phyloP scores from a whole-genome alignment of 2,329 filamentous ascomycete genomes.

The Mycocentrospora acerina region DNA sequence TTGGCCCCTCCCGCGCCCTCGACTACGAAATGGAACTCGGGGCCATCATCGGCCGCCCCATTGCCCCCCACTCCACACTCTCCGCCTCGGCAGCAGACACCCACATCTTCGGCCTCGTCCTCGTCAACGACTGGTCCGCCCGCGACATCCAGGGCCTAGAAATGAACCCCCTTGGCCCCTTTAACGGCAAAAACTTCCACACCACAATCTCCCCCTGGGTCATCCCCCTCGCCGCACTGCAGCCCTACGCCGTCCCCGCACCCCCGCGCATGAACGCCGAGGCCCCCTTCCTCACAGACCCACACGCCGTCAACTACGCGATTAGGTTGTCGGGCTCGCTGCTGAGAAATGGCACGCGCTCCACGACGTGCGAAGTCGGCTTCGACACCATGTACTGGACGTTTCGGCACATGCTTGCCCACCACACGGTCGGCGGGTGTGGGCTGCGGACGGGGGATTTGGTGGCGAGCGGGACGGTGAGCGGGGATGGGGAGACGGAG shows the following conservation, averaged over 20 bases:
- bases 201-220: constrained; percentile 65
- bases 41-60: constrained; percentile 46
- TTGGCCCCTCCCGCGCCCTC: constrained; percentile 43
- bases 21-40: constrained; percentile 56
- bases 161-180: constrained; percentile 62
- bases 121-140: constrained; percentile 65
- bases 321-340: constrained; percentile 27
- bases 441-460: constrained; percentile 47
- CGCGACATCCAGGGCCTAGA: constrained; percentile 64
- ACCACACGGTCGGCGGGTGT: constrained; percentile 47
- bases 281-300: constrained; percentile 27
- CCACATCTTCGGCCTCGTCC: constrained; percentile 63
- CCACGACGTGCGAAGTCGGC: constrained; percentile 30
- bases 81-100: constrained; percentile 48
- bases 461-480: constrained; percentile 49
- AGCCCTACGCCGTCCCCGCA: constrained; percentile 29
- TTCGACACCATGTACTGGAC: constrained; percentile 50
- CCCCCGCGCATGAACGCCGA: constrained; percentile 23
- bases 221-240: constrained; percentile 61
- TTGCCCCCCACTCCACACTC: constrained; percentile 42
- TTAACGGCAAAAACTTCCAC: constrained; percentile 63
- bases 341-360: constrained; percentile 15
- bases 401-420: constrained; percentile 48
- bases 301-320: constrained; percentile 23
- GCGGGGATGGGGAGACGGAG: constrained; percentile 39